Conservation (phyloP, 345 rosid species). For the Pseudoturritis turrita region DNA sequence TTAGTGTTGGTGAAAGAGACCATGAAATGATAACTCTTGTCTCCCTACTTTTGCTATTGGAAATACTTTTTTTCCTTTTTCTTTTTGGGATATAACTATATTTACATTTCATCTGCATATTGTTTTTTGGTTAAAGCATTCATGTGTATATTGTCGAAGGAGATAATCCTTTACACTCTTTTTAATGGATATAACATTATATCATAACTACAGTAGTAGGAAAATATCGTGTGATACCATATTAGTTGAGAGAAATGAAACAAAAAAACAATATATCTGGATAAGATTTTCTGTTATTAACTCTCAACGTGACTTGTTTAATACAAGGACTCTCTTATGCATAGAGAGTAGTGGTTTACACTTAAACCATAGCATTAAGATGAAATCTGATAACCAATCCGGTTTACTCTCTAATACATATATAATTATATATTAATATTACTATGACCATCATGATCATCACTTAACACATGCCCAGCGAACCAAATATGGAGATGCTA, state of each 20-base stretch:
- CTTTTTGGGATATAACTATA: background rate
- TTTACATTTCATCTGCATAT: background rate
- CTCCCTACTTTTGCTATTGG: conserved; percentile 29
- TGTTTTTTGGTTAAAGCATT: no score
- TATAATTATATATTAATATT: background rate
- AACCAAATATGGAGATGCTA: conserved; percentile 22
- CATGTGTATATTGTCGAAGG: conserved; percentile 1
- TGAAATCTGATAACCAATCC: no score
- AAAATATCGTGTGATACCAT: background rate
- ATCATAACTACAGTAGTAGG: background rate
- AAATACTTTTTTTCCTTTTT: conserved; percentile 1
- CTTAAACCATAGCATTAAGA: no score
- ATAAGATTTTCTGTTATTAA: no score
- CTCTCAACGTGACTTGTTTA: no score
- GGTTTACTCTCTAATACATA: no score
- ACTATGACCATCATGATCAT: conserved; percentile 13
- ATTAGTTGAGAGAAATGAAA: no score
- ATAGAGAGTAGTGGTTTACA: no score
- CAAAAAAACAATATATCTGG: no score
- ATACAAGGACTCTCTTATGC: no score
- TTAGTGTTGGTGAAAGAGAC: conserved; percentile 33
- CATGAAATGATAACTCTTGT: conserved; percentile 31
- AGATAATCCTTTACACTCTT: background rate
- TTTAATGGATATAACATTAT: background rate
- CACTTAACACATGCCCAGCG: conserved; percentile 9